Conservation (phyloP, 2,329 filamentous ascomycete species). For the Alternaria angustiovoidea region DNA sequence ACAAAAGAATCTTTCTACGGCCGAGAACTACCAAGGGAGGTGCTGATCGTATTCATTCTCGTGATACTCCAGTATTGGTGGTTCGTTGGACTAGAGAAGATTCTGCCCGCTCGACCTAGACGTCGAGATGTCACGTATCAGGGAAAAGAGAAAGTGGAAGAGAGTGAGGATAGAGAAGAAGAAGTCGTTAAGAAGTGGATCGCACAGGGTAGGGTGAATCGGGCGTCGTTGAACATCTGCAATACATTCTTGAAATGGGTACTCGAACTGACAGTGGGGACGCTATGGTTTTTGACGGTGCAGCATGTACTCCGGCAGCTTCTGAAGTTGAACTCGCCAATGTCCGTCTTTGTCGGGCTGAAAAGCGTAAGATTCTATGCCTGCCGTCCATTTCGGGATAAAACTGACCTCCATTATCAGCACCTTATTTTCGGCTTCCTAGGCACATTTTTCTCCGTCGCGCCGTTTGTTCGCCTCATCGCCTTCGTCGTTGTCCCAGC, state of each 20-base stretch:
- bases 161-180: constrained; percentile 24
- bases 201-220: constrained; percentile 21
- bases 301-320: constrained; percentile 8
- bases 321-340: constrained; percentile 10
- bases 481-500: constrained; percentile 21
- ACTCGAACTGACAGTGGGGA: constrained; percentile 21
- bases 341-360: background rate
- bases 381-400: background rate
- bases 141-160: constrained; percentile 12
- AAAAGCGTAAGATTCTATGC: constrained; percentile 10
- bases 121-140: background rate
- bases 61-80: constrained; percentile 22
- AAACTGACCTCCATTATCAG: constrained; percentile 2
- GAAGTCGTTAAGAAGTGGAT: constrained; percentile 29
- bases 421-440: constrained; percentile 4
- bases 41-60: constrained; percentile 3
- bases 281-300: constrained; percentile 3
- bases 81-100: constrained; percentile 20
- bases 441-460: constrained; percentile 7
- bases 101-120: constrained; percentile 20
- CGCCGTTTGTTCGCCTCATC: constrained; percentile 9
- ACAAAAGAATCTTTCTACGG: constrained; percentile 16
- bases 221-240: constrained; percentile 25
- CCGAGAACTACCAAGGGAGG: constrained; percentile 10
- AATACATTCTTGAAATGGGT: constrained; percentile 29